phyloP scores from a whole-genome alignment of 2,329 filamentous ascomycete species.

The Diaporthe velutina region DNA sequence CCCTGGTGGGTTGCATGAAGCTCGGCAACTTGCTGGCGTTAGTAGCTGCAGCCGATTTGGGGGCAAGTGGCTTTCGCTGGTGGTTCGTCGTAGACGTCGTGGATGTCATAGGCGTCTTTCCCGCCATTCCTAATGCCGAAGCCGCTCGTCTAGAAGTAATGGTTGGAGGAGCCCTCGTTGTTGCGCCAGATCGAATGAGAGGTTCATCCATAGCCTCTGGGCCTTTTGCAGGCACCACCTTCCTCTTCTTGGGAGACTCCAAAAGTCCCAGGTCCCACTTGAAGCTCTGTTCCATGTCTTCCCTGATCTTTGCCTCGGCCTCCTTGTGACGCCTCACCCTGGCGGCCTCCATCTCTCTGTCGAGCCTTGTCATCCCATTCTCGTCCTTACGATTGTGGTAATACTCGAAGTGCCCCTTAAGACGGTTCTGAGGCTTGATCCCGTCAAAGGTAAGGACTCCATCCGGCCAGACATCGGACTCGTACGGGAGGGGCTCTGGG shows the following conservation, averaged over 20 bases:
- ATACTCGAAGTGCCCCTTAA: slow-evolving; percentile 72
- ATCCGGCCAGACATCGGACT: slow-evolving; percentile 76
- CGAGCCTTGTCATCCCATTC: slow-evolving; percentile 73
- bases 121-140: slow-evolving; percentile 61
- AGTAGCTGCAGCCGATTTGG: slow-evolving; percentile 37
- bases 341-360: slow-evolving; percentile 70
- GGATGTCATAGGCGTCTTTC: slow-evolving; percentile 42
- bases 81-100: slow-evolving; percentile 41
- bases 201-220: slow-evolving; percentile 39
- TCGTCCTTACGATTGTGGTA: slow-evolving; percentile 76
- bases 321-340: slow-evolving; percentile 65
- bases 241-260: slow-evolving; percentile 58
- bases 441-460: slow-evolving; percentile 68
- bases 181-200: slow-evolving; percentile 26
- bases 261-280: slow-evolving; percentile 48
- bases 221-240: slow-evolving; percentile 47
- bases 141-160: slow-evolving; percentile 68
- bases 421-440: slow-evolving; percentile 69
- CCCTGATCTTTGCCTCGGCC: slow-evolving; percentile 76
- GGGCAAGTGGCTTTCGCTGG: slow-evolving; percentile 42
- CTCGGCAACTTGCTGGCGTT: slow-evolving; percentile 41
- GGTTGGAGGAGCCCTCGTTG: slow-evolving; percentile 57
- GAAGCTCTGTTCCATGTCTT: slow-evolving; percentile 71
- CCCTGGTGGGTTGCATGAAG: slow-evolving; percentile 38
- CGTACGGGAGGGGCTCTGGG: slow-evolving; percentile 68